phyloP scores from a whole-genome alignment of 2,329 filamentous ascomycete species.

The Fusarium scirpi region DNA sequence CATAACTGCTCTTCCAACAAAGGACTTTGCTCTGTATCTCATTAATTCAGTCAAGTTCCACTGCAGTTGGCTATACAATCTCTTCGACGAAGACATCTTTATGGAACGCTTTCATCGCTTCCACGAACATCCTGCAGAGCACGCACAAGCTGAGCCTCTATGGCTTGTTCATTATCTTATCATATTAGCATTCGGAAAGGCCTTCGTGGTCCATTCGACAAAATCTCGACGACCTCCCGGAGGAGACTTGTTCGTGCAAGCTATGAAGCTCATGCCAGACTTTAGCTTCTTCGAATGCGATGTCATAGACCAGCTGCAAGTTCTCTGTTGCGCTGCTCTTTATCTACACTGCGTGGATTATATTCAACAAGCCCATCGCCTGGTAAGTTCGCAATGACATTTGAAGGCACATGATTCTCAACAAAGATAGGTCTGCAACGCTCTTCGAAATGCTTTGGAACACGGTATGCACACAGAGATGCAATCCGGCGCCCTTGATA shows the following conservation, averaged over 20 bases:
- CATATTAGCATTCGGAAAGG: slow-evolving; percentile 37
- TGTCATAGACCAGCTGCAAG: slow-evolving; percentile 34
- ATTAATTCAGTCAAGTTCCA: slow-evolving; percentile 42
- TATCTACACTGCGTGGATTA: slow-evolving; percentile 32
- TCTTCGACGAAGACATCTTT: slow-evolving; percentile 38
- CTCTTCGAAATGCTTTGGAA: slow-evolving; percentile 25
- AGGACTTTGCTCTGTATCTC: slow-evolving; percentile 39
- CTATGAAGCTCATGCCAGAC: slow-evolving; percentile 40
- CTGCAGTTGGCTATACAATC: slow-evolving; percentile 29
- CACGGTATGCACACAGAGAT: slow-evolving; percentile 41
- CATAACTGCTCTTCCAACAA: slow-evolving; percentile 16
- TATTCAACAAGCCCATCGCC: slow-evolving; percentile 23
- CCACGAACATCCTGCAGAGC: slow-evolving; percentile 13
- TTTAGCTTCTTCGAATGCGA: slow-evolving; percentile 33
- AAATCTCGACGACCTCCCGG: slow-evolving; percentile 36
- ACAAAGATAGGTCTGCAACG: slow-evolving; percentile 25
- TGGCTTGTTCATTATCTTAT: slow-evolving; percentile 42
- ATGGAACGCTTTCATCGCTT: slow-evolving; percentile 34
- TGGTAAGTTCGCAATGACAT: neutral
- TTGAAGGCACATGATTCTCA: fast-evolving
- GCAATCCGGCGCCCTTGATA: slow-evolving; percentile 22
- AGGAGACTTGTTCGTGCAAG: slow-evolving; percentile 32
- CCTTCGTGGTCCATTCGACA: slow-evolving; percentile 36
- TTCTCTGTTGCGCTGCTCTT: slow-evolving; percentile 33
- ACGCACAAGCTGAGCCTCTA: slow-evolving; percentile 8